Conservation (phyloP, 192 early-diverging fungal species). For the Backusella mclennaniae region DNA sequence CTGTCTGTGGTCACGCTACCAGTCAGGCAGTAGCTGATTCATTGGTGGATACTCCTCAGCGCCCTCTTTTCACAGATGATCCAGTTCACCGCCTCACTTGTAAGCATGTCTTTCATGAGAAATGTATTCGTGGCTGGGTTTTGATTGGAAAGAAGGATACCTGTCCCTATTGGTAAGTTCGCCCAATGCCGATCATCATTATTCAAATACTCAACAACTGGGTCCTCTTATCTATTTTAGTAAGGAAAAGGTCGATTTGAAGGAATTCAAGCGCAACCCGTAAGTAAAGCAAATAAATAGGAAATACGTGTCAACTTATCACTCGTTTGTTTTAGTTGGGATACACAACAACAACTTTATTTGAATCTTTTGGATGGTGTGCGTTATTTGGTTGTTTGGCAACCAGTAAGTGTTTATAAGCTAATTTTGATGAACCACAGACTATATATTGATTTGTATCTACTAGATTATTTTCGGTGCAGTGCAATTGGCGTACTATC, state of each 20-base stretch:
- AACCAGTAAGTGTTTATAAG: conserved; percentile 40
- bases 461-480: conserved; percentile 44
- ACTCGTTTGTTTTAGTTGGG: conserved; percentile 42
- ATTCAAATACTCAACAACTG: too few relatives aligned
- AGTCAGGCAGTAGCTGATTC: conserved; percentile 32
- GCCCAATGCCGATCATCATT: not conserved
- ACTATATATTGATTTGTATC: not conserved
- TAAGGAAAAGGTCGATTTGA: conserved; percentile 63
- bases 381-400: conserved; percentile 55
- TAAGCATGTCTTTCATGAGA: conserved; percentile 59
- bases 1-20: conserved; percentile 56
- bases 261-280: conserved; percentile 61
- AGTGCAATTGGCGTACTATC: conserved; percentile 41
- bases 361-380: conserved; percentile 59
- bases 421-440: not conserved
- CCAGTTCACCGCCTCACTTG: conserved; percentile 45
- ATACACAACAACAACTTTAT: conserved; percentile 63
- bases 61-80: conserved; percentile 22
- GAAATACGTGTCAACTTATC: not conserved
- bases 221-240: conserved; percentile 26
- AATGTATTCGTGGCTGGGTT: conserved; percentile 66
- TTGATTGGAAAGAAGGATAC: conserved; percentile 64
- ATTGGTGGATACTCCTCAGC: conserved; percentile 33
- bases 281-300: conserved; percentile 25
- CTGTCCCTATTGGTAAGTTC: conserved; percentile 56